phyloP scores from a whole-genome alignment of 495 filamentous ascomycete species.

The Xylaria acuta region DNA sequence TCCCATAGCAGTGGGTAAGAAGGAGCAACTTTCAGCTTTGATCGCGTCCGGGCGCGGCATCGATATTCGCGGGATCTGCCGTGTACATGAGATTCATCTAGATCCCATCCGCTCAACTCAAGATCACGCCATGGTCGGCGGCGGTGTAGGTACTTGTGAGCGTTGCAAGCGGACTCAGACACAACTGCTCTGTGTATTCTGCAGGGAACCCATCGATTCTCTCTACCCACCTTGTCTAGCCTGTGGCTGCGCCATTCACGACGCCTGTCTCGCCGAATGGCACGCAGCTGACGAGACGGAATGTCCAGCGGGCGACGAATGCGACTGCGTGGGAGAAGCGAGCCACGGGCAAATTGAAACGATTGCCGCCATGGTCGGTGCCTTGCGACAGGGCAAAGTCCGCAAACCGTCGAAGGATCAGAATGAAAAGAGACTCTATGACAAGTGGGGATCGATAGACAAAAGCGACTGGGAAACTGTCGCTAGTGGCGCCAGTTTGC shows the following conservation, averaged over 20 bases:
- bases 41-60: constrained; percentile 55
- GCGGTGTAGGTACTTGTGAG: constrained; percentile 62
- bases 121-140: constrained; percentile 47
- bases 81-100: constrained; percentile 60
- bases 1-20: constrained; percentile 55
- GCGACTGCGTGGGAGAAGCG: constrained; percentile 52
- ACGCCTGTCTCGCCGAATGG: constrained; percentile 59
- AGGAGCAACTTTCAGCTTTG: constrained; percentile 48
- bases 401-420: constrained; percentile 32
- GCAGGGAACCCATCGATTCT: constrained; percentile 61
- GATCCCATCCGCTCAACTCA: constrained; percentile 54
- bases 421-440: constrained; percentile 18
- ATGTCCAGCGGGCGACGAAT: constrained; percentile 58
- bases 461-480: constrained; percentile 46
- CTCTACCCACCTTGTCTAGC: constrained; percentile 64
- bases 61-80: constrained; percentile 65
- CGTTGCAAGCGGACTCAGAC: constrained; percentile 57
- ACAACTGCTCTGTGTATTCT: constrained; percentile 65
- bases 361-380: constrained; percentile 48
- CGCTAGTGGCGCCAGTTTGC: constrained; percentile 34
- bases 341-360: constrained; percentile 48
- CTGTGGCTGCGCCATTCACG: constrained; percentile 68
- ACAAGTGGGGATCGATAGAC: constrained; percentile 36
- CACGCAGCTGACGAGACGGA: constrained; percentile 53
- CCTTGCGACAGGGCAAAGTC: constrained; percentile 35